A percentile compares a stretch with the other conserved stretches of the same genome.
Conservation (phyloP, 305 asterid genomes). For the Fraxinus sp. region DNA sequence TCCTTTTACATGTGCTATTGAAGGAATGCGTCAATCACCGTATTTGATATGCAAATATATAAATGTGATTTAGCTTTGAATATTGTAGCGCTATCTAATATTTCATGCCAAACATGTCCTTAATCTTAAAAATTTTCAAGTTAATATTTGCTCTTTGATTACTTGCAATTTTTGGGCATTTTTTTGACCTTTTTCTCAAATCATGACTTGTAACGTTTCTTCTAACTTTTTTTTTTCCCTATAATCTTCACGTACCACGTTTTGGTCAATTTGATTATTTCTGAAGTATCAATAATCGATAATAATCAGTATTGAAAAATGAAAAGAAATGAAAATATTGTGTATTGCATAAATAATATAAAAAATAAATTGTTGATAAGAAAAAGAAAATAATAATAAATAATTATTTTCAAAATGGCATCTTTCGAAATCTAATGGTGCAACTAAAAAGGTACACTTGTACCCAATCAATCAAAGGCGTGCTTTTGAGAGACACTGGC, state of each 20-base stretch:
- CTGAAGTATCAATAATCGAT: background rate
- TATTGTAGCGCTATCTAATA: background rate
- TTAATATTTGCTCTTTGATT: background rate
- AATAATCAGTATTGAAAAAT: background rate
- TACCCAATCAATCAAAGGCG: background rate
- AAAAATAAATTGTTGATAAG: background rate
- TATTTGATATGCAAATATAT: background rate
- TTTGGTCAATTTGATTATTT: background rate
- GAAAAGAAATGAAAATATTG: too few species aligned
- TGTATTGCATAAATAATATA: too few species aligned
- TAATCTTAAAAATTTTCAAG: background rate
- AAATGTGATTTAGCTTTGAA: background rate
- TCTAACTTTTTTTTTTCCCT: background rate
- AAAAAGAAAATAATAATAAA: too few species aligned
- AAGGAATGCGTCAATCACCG: background rate
- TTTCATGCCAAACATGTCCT: background rate
- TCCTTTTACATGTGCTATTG: background rate
- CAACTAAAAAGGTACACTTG: background rate
- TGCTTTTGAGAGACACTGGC: conserved; percentile 36
- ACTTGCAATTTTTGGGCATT: background rate
- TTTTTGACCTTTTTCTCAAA: background rate
- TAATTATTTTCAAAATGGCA: background rate
- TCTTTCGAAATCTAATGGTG: background rate
- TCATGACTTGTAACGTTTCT: background rate
- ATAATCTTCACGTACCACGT: background rate